These are phyloP conservation scores for Sugiyamaella neomexicana DNA, from an alignment of 1,139 yeast species.

Conservation along the genomic window DNA sequence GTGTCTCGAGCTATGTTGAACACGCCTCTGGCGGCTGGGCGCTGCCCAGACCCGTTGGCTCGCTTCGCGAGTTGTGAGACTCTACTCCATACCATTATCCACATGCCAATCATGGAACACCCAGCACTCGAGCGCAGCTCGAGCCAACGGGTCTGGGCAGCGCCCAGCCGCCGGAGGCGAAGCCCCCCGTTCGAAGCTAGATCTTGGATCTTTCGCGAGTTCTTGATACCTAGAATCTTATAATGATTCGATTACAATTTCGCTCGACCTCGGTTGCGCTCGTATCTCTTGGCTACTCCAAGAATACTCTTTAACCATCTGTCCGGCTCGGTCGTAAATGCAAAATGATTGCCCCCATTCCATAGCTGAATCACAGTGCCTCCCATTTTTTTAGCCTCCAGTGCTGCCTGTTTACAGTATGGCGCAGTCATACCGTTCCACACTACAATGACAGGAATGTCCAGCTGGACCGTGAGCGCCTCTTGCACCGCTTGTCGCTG, in stretches of 20 bases:
- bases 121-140: too few relatives aligned
- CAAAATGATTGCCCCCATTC: constrained; percentile 15
- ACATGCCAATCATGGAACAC: too few relatives aligned
- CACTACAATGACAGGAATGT: constrained; percentile 8
- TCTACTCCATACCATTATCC: neutral
- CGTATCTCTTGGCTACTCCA: neutral
- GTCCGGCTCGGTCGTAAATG: constrained; percentile 6
- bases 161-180: too few relatives aligned
- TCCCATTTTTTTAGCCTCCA: constrained; percentile 10
- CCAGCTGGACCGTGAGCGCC: constrained; percentile 4
- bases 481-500: constrained; percentile 11
- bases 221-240: too few relatives aligned
- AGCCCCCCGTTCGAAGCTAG: too few relatives aligned
- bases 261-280: too few relatives aligned
- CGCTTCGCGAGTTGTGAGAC: neutral
- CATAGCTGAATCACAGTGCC: constrained; percentile 4
- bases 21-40: too few relatives aligned
- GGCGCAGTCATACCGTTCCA: constrained; percentile 18
- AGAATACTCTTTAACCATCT: constrained; percentile 4
- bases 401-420: constrained; percentile 13
- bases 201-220: too few relatives aligned
- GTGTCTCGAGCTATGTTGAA: too few relatives aligned
- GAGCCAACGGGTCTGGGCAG: too few relatives aligned
- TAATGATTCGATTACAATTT: too few relatives aligned
- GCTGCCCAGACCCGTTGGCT: too few relatives aligned